Conservation (phyloP, 2,329 filamentous ascomycete species). For the Cercospora citrullina region DNA sequence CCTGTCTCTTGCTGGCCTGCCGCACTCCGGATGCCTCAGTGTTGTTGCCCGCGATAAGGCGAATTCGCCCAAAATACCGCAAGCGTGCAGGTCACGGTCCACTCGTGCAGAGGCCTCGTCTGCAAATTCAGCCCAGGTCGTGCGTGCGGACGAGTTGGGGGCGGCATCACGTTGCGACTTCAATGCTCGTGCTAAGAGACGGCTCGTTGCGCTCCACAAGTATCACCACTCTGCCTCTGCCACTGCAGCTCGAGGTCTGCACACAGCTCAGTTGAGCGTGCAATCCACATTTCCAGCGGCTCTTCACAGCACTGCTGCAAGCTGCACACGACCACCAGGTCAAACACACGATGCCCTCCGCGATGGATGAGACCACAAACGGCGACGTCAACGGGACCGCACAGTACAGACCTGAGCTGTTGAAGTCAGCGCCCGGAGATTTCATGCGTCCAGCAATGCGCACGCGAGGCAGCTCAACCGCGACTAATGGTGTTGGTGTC, state of each 20-base stretch:
- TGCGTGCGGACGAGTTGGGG: background rate
- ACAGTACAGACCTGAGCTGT: slow-evolving; percentile 33
- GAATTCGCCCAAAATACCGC: slow-evolving; percentile 1
- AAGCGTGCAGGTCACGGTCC: slow-evolving; percentile 6
- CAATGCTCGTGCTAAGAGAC: slow-evolving; percentile 3
- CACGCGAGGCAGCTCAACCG: slow-evolving; percentile 32
- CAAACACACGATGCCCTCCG: background rate
- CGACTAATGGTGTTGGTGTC: slow-evolving; percentile 64
- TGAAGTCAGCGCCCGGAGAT: slow-evolving; percentile 40
- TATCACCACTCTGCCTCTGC: background rate
- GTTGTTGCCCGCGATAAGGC: background rate
- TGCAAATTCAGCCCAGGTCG: background rate
- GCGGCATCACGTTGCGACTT: background rate
- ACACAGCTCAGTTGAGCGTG: background rate
- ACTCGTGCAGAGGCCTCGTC: background rate
- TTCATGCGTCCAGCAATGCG: slow-evolving; percentile 46
- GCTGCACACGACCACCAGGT: background rate
- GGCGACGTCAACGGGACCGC: background rate
- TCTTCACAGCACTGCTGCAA: background rate
- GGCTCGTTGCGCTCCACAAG: background rate
- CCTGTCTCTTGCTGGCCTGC: background rate
- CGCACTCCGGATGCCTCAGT: background rate
- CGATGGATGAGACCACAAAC: background rate
- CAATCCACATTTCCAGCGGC: background rate
- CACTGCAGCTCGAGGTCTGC: background rate